These are phyloP conservation scores for Rutstroemia sp. DNA, from an alignment of 2,329 filamentous ascomycete species.

Conservation along the genomic window DNA sequence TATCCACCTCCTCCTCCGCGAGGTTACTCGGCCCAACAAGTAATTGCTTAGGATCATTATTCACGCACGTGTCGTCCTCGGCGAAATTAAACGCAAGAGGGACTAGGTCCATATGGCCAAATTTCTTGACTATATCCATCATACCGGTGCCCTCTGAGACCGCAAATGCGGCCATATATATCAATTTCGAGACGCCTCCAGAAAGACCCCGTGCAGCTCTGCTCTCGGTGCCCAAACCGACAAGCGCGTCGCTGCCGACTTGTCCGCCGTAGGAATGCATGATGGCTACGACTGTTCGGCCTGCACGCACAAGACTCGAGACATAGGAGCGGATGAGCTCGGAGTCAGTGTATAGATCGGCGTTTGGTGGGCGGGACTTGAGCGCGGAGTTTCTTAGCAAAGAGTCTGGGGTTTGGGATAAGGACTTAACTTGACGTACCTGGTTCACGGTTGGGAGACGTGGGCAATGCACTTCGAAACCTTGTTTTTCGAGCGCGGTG, in stretches of 20 bases:
- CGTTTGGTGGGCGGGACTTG: conserved; percentile 8
- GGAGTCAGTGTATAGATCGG: conserved; percentile 9
- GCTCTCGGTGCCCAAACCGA: neutral
- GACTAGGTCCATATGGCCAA: conserved; percentile 7
- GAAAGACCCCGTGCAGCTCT: neutral
- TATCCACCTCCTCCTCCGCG: neutral
- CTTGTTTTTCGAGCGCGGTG: neutral
- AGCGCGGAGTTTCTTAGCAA: neutral
- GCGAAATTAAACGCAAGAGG: conserved; percentile 9
- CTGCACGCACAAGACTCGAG: neutral
- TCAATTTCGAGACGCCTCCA: conserved; percentile 6
- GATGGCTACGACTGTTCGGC: conserved; percentile 5
- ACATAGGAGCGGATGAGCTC: conserved; percentile 6
- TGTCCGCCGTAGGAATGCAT: conserved; percentile 14
- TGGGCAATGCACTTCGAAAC: conserved; percentile 11
- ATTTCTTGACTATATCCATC: conserved; percentile 12
- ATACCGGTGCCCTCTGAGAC: neutral
- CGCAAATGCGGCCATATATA: conserved; percentile 10
- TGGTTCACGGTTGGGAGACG: conserved; percentile 7
- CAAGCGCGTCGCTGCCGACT: conserved; percentile 11
- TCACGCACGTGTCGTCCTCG: conserved; percentile 4
- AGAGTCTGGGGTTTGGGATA: neutral
- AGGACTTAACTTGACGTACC: neutral
- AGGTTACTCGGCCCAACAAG: conserved; percentile 3
- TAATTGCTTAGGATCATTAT: conserved; percentile 5